Conservation (phyloP, 495 filamentous ascomycete genomes). For the Tuber umbilicatum region DNA sequence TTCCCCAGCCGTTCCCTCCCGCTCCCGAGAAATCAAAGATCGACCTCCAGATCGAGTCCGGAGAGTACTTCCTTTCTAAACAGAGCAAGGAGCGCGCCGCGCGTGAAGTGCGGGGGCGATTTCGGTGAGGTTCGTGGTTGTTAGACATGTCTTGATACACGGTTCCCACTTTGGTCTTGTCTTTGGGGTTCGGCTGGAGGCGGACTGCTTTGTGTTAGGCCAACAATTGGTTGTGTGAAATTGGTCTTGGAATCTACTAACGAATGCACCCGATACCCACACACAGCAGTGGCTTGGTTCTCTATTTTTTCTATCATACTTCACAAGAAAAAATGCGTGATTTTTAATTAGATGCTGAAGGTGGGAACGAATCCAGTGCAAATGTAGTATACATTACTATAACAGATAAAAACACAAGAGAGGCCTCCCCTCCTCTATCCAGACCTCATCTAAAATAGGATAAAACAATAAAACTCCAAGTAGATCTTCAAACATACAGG, state of each 20-base stretch:
- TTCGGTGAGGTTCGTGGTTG: neutral
- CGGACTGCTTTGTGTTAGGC: no score
- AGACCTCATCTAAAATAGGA: neutral
- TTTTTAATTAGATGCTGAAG: neutral
- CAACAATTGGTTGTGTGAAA: no score
- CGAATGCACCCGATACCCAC: no score
- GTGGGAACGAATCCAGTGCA: neutral
- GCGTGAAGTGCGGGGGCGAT: slow-evolving; percentile 48
- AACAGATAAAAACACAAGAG: neutral
- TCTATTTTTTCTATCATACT: neutral
- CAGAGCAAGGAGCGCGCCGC: slow-evolving; percentile 78
- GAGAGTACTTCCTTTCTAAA: slow-evolving; percentile 92
- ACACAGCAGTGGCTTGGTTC: no score
- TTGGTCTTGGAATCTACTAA: no score
- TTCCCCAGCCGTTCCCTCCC: slow-evolving; percentile 51
- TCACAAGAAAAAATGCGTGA: no score
- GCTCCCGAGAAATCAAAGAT: slow-evolving; percentile 92
- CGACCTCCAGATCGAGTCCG: slow-evolving; percentile 94
- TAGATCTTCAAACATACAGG: neutral
- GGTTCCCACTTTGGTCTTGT: no score
- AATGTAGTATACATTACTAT: neutral
- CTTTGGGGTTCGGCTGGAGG: no score
- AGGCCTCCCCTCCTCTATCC: neutral
- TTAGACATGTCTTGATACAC: no score
- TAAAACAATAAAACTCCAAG: neutral